Evolutionary conservation across 495 filamentous ascomycete genomes (phyloP).

Genomic region (Polyplosphaeria fusca): DNA sequence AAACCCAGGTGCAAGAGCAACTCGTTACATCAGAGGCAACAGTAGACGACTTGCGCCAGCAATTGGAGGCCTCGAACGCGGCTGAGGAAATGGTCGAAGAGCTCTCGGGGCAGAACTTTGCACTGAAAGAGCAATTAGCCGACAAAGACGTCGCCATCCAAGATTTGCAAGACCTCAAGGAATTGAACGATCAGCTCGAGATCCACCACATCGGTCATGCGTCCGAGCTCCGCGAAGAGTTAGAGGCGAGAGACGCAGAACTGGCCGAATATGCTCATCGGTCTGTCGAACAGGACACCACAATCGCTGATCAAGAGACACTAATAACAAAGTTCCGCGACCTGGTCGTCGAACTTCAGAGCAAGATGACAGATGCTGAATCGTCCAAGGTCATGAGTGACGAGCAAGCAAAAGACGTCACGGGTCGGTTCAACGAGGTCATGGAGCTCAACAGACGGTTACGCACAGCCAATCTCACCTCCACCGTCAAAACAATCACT

Average conservation of each 20-base stretch:
- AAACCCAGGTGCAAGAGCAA: conserved; percentile 65
- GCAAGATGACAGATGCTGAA: conserved; percentile 84
- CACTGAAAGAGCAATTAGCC: conserved; percentile 75
- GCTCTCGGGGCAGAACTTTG: conserved; percentile 78
- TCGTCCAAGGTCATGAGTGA: conserved; percentile 89
- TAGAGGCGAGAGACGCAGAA: conserved; percentile 74
- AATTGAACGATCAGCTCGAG: conserved; percentile 91
- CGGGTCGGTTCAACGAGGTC: conserved; percentile 82
- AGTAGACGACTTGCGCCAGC: conserved; percentile 82
- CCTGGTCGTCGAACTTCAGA: conserved; percentile 79
- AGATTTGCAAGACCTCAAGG: conserved; percentile 81
- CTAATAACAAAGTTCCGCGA: conserved; percentile 84
- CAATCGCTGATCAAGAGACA: conserved; percentile 83
- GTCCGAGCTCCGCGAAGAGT: conserved; percentile 89
- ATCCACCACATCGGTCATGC: conserved; percentile 88
- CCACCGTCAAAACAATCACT: conserved; percentile 90
- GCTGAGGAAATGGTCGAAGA: conserved; percentile 94
- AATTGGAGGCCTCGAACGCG: conserved; percentile 80
- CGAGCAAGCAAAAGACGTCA: conserved; percentile 82
- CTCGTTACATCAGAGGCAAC: conserved; percentile 68
- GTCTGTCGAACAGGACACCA: conserved; percentile 63
- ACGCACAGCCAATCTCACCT: conserved; percentile 80
- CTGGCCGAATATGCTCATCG: conserved; percentile 73
- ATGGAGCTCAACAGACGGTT: conserved; percentile 94
- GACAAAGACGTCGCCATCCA: conserved; percentile 76